Evolutionary conservation across 495 filamentous ascomycete species (phyloP).

Genomic region (Neurospora sp.): DNA sequence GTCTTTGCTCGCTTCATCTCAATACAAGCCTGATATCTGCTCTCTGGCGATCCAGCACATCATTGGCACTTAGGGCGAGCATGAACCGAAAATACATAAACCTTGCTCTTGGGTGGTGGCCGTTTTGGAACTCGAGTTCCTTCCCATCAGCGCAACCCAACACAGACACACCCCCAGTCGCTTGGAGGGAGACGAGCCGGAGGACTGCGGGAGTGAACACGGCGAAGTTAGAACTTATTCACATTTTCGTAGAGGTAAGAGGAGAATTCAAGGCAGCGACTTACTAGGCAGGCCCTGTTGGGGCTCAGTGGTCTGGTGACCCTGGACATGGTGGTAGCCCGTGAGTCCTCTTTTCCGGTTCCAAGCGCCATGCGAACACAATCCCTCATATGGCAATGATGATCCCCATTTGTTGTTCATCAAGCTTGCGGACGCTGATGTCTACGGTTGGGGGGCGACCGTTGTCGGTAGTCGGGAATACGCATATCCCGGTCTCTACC

Average conservation of each 20-base stretch:
- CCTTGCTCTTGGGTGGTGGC: too few relatives aligned
- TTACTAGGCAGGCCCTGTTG: neutral
- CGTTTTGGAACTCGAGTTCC: too few relatives aligned
- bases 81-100: too few relatives aligned
- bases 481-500: slow-evolving; percentile 46
- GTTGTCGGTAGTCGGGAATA: slow-evolving; percentile 50
- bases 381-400: too few relatives aligned
- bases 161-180: too few relatives aligned
- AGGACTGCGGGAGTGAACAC: neutral
- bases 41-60: slow-evolving; percentile 12
- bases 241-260: neutral
- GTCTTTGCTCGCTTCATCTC: slow-evolving; percentile 12
- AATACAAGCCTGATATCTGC: slow-evolving; percentile 17
- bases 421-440: too few relatives aligned
- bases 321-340: slow-evolving; percentile 7
- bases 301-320: slow-evolving; percentile 3
- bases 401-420: too few relatives aligned
- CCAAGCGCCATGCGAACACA: too few relatives aligned
- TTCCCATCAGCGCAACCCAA: too few relatives aligned
- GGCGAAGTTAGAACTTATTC: neutral
- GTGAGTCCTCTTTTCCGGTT: neutral
- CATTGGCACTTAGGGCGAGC: neutral
- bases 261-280: neutral
- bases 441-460: too few relatives aligned
- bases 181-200: too few relatives aligned